phyloP scores from a whole-genome alignment of 441 rosid species.

The Bruguiera hainesii region DNA sequence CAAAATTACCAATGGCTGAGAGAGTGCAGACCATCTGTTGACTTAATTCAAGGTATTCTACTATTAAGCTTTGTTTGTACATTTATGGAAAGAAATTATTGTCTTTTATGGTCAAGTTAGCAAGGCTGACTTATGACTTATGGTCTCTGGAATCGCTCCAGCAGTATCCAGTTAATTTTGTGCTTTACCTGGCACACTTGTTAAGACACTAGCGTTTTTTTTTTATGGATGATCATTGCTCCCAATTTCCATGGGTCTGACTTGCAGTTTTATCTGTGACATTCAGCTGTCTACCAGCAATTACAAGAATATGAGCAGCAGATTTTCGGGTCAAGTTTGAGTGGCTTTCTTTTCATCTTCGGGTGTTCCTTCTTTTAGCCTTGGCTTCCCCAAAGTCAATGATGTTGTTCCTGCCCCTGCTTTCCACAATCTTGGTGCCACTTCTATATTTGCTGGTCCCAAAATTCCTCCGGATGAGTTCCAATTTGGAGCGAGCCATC shows the following conservation, averaged over 20 bases:
- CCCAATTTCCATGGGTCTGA: background rate
- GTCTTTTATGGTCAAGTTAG: background rate
- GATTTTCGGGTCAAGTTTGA: constrained; percentile 34
- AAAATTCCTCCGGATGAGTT: constrained; percentile 53
- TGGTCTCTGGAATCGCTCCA: too few species aligned
- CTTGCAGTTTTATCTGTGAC: background rate
- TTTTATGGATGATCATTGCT: background rate
- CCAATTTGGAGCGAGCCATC: constrained; percentile 63
- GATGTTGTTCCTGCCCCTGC: constrained; percentile 44
- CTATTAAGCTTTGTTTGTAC: background rate
- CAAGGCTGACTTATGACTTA: background rate
- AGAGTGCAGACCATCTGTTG: constrained; percentile 70
- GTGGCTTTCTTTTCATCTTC: constrained; percentile 28
- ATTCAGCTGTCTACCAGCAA: constrained; percentile 48
- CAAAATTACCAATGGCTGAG: constrained; percentile 89
- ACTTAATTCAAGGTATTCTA: constrained; percentile 50
- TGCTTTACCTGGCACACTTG: too few species aligned
- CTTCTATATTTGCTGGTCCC: constrained; percentile 56
- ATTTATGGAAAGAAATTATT: constrained; percentile 1
- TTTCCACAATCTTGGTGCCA: constrained; percentile 42
- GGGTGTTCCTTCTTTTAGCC: constrained; percentile 38
- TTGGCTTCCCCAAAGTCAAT: constrained; percentile 49
- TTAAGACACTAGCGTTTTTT: too few species aligned
- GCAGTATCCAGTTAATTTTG: too few species aligned
- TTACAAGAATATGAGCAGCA: constrained; percentile 52